Percentiles rank a stretch among this genome's conserved stretches.
Conservation (phyloP, 2,329 filamentous ascomycete genomes). For the Fragosphaeria purpurea region DNA sequence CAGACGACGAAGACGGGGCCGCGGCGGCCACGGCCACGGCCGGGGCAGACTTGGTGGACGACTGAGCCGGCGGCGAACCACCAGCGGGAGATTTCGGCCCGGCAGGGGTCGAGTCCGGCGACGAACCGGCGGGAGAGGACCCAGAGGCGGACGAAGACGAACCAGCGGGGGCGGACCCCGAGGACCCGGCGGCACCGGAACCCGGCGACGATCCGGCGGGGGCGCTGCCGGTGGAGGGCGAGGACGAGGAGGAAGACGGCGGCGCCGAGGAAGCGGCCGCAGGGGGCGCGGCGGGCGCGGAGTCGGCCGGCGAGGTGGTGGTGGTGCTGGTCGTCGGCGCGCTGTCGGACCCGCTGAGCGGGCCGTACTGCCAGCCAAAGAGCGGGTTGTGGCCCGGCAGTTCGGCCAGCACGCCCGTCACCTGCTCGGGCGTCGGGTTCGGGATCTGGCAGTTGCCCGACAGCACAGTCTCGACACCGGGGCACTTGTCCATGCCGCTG, state of each 20-base stretch:
- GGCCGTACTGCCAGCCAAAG: constrained; percentile 40
- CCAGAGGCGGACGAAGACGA: neutral
- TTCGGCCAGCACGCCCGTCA: constrained; percentile 31
- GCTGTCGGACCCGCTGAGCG: constrained; percentile 24
- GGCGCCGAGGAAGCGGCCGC: neutral
- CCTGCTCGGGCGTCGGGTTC: constrained; percentile 35
- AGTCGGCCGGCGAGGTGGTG: constrained; percentile 13
- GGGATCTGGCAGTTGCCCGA: constrained; percentile 39
- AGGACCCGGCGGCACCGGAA: too few species aligned
- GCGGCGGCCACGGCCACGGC: neutral
- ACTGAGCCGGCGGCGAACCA: neutral
- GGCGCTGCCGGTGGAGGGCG: neutral
- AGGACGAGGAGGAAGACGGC: neutral
- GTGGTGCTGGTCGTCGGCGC: too few species aligned
- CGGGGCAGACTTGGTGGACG: neutral
- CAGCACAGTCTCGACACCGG: constrained; percentile 42
- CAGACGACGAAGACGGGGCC: neutral
- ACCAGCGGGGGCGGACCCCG: neutral
- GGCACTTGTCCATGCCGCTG: constrained; percentile 52
- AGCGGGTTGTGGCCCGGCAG: constrained; percentile 48
- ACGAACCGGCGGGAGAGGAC: neutral
- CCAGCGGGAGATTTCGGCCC: neutral
- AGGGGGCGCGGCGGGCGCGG: neutral
- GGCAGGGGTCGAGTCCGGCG: neutral
- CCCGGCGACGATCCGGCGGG: neutral